These are phyloP conservation scores for Lepidium campestre DNA, from an alignment of 441 rosid species.

Conservation along the genomic window DNA sequence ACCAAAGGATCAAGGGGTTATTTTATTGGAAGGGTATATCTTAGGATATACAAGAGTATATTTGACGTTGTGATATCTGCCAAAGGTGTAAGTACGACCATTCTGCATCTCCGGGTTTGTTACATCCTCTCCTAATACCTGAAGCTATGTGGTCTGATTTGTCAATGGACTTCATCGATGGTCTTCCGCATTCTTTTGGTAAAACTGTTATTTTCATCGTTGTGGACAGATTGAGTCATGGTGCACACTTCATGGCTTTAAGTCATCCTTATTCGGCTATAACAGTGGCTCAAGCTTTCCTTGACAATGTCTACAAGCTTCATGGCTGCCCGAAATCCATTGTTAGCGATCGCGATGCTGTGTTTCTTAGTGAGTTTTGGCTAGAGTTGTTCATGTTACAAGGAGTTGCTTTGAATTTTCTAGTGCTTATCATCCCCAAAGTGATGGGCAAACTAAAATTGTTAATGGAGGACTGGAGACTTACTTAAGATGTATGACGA, in stretches of 20 bases:
- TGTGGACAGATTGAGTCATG: background rate
- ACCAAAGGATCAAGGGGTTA: background rate
- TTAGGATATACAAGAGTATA: too few relatives aligned
- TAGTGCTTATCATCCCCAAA: background rate
- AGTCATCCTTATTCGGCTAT: too few relatives aligned
- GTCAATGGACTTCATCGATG: background rate
- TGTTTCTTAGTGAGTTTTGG: background rate
- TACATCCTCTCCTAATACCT: background rate
- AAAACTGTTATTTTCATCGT: background rate
- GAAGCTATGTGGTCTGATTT: background rate
- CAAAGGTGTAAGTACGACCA: background rate
- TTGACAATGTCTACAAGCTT: too few relatives aligned
- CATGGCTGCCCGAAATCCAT: background rate
- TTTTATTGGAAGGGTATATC: too few relatives aligned
- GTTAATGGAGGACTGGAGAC: background rate
- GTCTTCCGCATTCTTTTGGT: background rate
- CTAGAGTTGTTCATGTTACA: background rate
- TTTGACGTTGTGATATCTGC: background rate
- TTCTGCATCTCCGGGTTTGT: rapidly evolving
- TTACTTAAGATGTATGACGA: background rate
- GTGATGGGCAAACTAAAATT: background rate
- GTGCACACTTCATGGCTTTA: too few relatives aligned
- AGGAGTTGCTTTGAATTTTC: background rate
- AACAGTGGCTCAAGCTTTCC: too few relatives aligned
- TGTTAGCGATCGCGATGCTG: background rate